phyloP scores from a whole-genome alignment of 305 asterid species.

The Andrographis paniculata region DNA sequence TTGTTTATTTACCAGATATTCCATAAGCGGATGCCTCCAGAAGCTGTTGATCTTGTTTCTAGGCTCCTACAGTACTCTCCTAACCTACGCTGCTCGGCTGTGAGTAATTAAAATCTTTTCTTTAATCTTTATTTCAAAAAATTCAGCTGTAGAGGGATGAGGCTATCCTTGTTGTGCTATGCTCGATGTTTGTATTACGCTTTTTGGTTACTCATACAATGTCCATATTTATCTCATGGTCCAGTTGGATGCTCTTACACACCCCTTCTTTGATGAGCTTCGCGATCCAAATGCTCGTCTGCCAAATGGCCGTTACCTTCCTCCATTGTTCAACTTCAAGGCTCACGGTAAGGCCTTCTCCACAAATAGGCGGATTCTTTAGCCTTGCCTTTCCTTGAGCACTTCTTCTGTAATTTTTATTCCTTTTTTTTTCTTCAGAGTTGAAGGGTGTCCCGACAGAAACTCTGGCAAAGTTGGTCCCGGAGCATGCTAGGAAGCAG shows the following conservation, averaged over 20 bases:
- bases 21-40: slow-evolving; percentile 91
- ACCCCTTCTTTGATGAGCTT: slow-evolving; percentile 73
- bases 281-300: slow-evolving; percentile 63
- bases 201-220: neutral
- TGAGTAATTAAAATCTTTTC: too few species aligned
- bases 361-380: neutral
- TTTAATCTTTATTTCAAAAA: neutral
- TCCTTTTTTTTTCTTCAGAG: slow-evolving; percentile 33
- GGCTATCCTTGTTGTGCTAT: too few species aligned
- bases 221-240: slow-evolving; percentile 9
- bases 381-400: neutral
- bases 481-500: slow-evolving; percentile 84
- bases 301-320: slow-evolving; percentile 77
- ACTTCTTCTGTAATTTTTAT: neutral
- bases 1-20: slow-evolving; percentile 45
- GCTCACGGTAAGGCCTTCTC: slow-evolving; percentile 51
- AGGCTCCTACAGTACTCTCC: slow-evolving; percentile 95
- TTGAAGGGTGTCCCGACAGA: slow-evolving; percentile 70
- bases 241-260: slow-evolving; percentile 64
- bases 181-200: too few species aligned
- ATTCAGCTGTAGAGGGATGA: neutral
- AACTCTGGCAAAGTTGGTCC: slow-evolving; percentile 55
- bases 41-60: slow-evolving; percentile 83
- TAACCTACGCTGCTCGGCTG: slow-evolving; percentile 81
- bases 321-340: slow-evolving; percentile 88